phyloP scores from a whole-genome alignment of 108 stramenopile species.

The Skeletonema tropicum region DNA sequence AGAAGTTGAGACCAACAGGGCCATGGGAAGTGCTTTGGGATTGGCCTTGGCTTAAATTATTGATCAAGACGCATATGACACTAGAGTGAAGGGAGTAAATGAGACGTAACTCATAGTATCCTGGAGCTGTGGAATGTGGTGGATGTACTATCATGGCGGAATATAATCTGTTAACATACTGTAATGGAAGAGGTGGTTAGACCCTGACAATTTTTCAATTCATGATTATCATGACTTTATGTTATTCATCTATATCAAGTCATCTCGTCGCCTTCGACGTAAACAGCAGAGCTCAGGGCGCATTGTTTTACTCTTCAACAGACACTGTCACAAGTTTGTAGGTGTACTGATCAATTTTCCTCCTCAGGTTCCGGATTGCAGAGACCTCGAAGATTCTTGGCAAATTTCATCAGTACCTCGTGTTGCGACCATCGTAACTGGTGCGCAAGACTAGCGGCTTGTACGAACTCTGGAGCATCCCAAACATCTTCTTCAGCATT shows the following conservation, averaged over 20 bases:
- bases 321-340: no score
- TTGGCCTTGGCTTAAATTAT: slow-evolving; percentile 50
- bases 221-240: neutral
- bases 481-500: slow-evolving; percentile 28
- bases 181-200: slow-evolving; percentile 8
- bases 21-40: slow-evolving; percentile 93
- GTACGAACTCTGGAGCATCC: slow-evolving; percentile 37
- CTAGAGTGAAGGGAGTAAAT: neutral
- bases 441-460: slow-evolving; percentile 49
- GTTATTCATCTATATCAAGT: neutral
- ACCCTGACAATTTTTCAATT: neutral
- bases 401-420: slow-evolving; percentile 56
- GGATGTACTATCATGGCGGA: neutral
- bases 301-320: no score
- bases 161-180: slow-evolving; percentile 11
- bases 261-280: neutral
- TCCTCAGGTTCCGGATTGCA: neutral
- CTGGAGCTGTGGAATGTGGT: neutral
- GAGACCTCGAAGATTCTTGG: slow-evolving; percentile 38
- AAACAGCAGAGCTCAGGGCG: no score
- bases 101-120: neutral
- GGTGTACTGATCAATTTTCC: neutral
- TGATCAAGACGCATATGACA: neutral
- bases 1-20: slow-evolving; percentile 92
- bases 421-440: slow-evolving; percentile 62